Conservation (phyloP, 768 basidiomycete species). For the Collybiopsis luxurians region DNA sequence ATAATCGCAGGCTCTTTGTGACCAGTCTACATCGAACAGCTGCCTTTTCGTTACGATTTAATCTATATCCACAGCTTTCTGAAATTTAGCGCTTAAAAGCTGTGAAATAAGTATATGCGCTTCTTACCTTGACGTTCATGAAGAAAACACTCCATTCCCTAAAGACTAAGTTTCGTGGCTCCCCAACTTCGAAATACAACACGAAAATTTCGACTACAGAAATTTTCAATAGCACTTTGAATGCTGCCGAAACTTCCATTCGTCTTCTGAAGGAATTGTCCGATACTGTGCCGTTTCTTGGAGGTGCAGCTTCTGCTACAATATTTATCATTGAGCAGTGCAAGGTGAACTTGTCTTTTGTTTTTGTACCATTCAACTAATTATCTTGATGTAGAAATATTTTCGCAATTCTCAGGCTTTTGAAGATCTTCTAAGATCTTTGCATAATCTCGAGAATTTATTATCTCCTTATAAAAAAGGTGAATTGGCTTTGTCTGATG, state of each 20-base stretch:
- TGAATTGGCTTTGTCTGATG: neutral
- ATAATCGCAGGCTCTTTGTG: no score
- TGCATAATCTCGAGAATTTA: neutral
- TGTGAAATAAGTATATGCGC: no score
- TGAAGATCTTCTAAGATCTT: neutral
- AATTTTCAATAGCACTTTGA: neutral
- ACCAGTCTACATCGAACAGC: no score
- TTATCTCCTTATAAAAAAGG: neutral
- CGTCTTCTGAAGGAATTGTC: constrained; percentile 1
- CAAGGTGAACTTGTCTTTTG: neutral
- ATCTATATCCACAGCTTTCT: no score
- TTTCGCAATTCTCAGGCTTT: neutral
- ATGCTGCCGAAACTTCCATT: neutral
- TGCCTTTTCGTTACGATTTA: no score
- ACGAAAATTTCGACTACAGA: neutral
- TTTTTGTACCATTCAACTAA: neutral
- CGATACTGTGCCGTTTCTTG: neutral
- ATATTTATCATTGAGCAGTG: constrained; percentile 1
- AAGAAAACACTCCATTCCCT: neutral
- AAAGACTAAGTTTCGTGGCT: neutral
- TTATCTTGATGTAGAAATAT: constrained; percentile 1
- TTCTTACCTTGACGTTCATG: no score
- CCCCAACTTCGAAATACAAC: neutral
- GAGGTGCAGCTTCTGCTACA: neutral
- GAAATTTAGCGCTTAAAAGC: no score